These are phyloP conservation scores for Myrica gale DNA, from an alignment of 306 rosid genomes.

Conservation along the genomic window DNA sequence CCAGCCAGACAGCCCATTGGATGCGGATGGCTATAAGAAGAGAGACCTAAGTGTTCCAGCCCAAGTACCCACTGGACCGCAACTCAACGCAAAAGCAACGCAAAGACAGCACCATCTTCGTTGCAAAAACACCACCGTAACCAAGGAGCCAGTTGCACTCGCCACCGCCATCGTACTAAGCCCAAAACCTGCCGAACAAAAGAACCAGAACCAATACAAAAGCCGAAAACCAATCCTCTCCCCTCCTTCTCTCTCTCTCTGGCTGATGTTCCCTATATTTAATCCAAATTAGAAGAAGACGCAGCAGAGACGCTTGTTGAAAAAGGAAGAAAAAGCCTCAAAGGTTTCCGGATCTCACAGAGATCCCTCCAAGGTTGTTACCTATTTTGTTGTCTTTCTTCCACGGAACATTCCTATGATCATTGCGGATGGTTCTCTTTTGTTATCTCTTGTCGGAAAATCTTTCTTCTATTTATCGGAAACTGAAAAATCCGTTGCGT, in stretches of 20 bases:
- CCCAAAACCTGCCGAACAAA: not conserved
- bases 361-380: slow-evolving; percentile 2
- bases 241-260: not conserved
- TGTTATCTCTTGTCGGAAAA: not conserved
- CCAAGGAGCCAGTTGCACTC: not conserved
- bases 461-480: not conserved
- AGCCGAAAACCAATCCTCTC: not conserved
- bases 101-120: not conserved
- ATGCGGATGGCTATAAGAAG: too few species aligned
- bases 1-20: not conserved
- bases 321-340: not conserved
- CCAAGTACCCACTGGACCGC: slow-evolving; percentile 4
- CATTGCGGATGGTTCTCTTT: not conserved
- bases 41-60: not conserved
- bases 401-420: not conserved
- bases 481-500: not conserved
- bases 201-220: not conserved
- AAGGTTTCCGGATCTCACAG: slow-evolving; percentile 16
- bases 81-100: too few species aligned
- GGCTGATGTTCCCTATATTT: slow-evolving; percentile 14
- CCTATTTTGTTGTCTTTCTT: not conserved
- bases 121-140: not conserved
- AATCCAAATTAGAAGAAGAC: not conserved
- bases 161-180: slow-evolving; percentile 4
- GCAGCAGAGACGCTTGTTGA: not conserved